Evolutionary conservation across 2,329 filamentous ascomycete species (phyloP), one percentile per base, ranked within the genome.

Genomic region (Nannizziopsis arthrosporioides): DNA sequence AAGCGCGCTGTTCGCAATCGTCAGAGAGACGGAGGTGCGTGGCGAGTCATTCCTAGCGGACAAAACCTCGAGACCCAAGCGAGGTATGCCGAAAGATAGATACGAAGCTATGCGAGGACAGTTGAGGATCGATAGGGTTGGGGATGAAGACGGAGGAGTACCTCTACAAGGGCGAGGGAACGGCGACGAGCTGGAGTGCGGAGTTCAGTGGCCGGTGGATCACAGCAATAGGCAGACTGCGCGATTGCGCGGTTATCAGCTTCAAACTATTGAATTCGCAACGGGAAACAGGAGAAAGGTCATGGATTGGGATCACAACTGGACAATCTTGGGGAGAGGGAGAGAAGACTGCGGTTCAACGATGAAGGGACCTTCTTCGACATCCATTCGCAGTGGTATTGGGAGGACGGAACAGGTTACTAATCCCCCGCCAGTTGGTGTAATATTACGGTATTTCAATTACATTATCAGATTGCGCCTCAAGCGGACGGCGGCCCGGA

Each of bases 11-110:
- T 39, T 43, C 35, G 46, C 62, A 66, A 66, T 56, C 61, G 60
- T 62, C 54, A 57, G 63, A 59, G 61, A 59, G 64, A 57, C 59
- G 60, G 57, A 59, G 58, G 52, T 55, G 59, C 60, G 60, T 52
- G 54, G 57, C 61, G 54, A 62, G 61, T 66, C 66, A 68, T 68
- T 64, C 64, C 66, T 64, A 61, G 58, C 56, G 54, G 51, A 53
- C 31, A 11, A 12, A 17, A 31, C 15, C 52, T 52, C 42, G 15
- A 12, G 14, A 7, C 19, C 10, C 7, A 31, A 14, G 34, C 31
- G 18, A 31, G 5, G 22, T 34, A 32, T 14, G 32, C 40, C 11
- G 10, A 40, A 12, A 15, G 40, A 5, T 42, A 39, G 42, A 11
- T 27, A 27, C 19, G 4, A 32, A 44, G 19, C 17, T 31, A 15